Conservation (phyloP, 208 protist species). For the Vickermania ingenoplastis region DNA sequence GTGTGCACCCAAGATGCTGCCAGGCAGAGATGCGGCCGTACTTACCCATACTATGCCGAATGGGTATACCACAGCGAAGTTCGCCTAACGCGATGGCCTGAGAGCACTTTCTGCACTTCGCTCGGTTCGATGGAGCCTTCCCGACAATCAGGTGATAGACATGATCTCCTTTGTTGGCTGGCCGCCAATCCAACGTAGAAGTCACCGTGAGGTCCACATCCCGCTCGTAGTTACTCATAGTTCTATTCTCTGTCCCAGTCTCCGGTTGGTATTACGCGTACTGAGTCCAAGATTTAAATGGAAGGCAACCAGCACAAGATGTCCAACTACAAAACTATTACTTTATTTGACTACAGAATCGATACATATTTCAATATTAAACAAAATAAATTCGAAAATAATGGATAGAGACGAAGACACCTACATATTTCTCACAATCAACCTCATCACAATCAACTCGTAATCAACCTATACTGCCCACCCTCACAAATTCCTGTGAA, state of each 20-base stretch:
- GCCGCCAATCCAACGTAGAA: conserved; percentile 47
- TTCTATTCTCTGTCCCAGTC: not conserved
- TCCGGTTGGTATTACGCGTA: not conserved
- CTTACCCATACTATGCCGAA: conserved; percentile 66
- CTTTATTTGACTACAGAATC: conserved; percentile 5
- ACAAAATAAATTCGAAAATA: conserved; percentile 21
- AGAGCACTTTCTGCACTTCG: conserved; percentile 79
- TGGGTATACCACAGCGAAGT: conserved; percentile 72
- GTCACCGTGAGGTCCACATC: conserved; percentile 58
- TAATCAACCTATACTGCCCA: too few relatives aligned
- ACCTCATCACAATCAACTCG: too few relatives aligned
- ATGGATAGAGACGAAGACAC: too few relatives aligned
- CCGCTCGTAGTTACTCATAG: conserved; percentile 46
- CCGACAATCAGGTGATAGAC: conserved; percentile 59
- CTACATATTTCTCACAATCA: too few relatives aligned
- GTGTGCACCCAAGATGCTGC: conserved; percentile 76
- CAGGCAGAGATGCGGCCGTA: conserved; percentile 86
- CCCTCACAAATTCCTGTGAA: too few relatives aligned
- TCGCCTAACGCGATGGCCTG: conserved; percentile 71
- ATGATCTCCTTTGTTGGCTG: conserved; percentile 28
- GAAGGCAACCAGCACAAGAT: conserved; percentile 5
- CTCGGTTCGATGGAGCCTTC: conserved; percentile 47
- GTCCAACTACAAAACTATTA: conserved; percentile 8
- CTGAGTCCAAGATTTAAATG: not conserved
- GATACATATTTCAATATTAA: conserved; percentile 13